phyloP scores from a whole-genome alignment of 1,284 basidiomycete species.

The Leccinum angustisporum region DNA sequence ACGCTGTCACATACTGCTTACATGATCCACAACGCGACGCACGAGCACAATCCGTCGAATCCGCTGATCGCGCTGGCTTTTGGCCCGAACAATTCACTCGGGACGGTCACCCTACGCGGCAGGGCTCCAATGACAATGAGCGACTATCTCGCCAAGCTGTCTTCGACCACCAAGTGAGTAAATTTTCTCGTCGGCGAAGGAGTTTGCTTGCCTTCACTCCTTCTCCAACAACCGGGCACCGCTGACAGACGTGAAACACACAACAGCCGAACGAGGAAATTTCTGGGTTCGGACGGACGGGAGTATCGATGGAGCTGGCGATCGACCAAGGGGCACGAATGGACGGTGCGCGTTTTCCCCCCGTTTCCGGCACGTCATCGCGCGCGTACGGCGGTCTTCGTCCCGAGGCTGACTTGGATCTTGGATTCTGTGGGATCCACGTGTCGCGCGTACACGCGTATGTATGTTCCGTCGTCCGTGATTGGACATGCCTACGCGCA shows the following conservation, averaged over 20 bases:
- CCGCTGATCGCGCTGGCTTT: slow-evolving; percentile 53
- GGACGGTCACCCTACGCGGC: slow-evolving; percentile 47
- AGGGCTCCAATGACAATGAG: slow-evolving; percentile 46
- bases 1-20: slow-evolving; percentile 45
- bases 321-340: slow-evolving; percentile 50
- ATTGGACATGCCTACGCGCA: not conserved
- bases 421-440: not conserved
- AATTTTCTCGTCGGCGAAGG: not conserved
- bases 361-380: not conserved
- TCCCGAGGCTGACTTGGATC: not conserved
- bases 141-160: slow-evolving; percentile 48
- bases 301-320: slow-evolving; percentile 59
- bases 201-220: not conserved
- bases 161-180: slow-evolving; percentile 41
- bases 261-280: slow-evolving; percentile 49
- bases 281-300: slow-evolving; percentile 55
- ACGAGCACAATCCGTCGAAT: slow-evolving; percentile 26
- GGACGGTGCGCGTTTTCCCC: slow-evolving; percentile 61
- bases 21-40: slow-evolving; percentile 49
- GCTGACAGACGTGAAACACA: not conserved
- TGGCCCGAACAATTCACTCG: slow-evolving; percentile 47
- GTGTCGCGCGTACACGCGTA: not conserved
- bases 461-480: not conserved
- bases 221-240: not conserved
- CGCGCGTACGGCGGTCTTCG: not conserved